Base-by-base conservation (phyloP, 495 filamentous ascomycete species). In the Apodospora peruviana region DNA sequence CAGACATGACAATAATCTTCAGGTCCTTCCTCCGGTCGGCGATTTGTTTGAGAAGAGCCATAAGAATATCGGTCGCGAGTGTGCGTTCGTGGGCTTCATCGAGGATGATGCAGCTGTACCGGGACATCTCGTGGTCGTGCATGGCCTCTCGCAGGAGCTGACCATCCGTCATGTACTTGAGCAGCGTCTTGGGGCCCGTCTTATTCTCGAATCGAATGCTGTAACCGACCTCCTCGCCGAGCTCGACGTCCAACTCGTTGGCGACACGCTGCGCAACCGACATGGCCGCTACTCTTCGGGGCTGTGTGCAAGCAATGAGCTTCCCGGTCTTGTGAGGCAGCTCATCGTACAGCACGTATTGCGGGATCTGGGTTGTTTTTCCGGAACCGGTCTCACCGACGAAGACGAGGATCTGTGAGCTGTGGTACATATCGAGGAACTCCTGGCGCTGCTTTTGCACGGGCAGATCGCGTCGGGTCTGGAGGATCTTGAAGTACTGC, bases 161-260 rank as follows among this genome's bases (percentile, higher is more conserved):
- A 82, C 94, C 94, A 65, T 99, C 94, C 23, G 94, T 99, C 94
- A 99, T 97, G 73, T 99, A 99, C 73, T 97, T 99, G 41, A 99
- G 73, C 34, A 96, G 79, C 8, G 94, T 99, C 68, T 88, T 95
- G 45, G 81, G 78, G 37, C 88, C 78, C 0, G 94, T 97, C 70
- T 84, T 88, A 66, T 99, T 93, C 67, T 97, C 94, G 69, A 99
- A 99, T 70, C 94, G 90, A 58, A 99, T 97, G 67, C 86, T 96
- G 74, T 97, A 99, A 66, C 94, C 94, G 47, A 99, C 91, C 64
- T 99, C 94, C 50, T 96, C 85, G 39, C 94, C 94, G 21, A 99
- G 74, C 16, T 77, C 79, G 50, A 97, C 93, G 66, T 97, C 94
- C 83, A 97, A 84, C 68, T 99, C 94, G 58, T 91, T 78, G 17